phyloP scores from a whole-genome alignment of 1,284 basidiomycete genomes.

The Testicularia cyperi region DNA sequence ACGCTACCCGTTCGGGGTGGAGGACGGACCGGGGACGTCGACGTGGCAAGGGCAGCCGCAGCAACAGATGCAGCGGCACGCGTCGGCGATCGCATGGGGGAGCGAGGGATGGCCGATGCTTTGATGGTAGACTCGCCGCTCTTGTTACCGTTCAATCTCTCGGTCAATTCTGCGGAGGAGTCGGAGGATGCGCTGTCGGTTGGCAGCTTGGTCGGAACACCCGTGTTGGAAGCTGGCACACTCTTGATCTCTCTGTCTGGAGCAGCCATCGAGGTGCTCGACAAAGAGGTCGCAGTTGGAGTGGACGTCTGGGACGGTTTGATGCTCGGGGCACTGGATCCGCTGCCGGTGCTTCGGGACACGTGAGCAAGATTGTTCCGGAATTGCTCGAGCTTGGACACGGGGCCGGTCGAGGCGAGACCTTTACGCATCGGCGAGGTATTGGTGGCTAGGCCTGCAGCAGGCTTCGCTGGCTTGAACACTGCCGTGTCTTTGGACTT shows the following conservation, averaged over 20 bases:
- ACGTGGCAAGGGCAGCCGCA: no score
- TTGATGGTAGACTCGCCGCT: slow-evolving; percentile 38
- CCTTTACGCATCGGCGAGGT: slow-evolving; percentile 14
- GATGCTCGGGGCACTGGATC: slow-evolving; percentile 8
- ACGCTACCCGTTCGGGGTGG: slow-evolving; percentile 30
- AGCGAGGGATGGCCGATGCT: slow-evolving; percentile 32
- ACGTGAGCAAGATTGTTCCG: slow-evolving; percentile 37
- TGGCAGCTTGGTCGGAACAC: background rate
- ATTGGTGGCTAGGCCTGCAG: slow-evolving; percentile 3
- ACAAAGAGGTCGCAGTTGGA: background rate
- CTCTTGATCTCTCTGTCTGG: background rate
- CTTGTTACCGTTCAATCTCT: slow-evolving; percentile 15
- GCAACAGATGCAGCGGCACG: slow-evolving; percentile 11
- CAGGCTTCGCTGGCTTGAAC: slow-evolving; percentile 14
- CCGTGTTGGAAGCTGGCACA: background rate
- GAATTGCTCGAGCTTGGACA: slow-evolving; percentile 36
- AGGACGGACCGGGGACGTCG: slow-evolving; percentile 17
- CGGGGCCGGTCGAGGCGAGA: slow-evolving; percentile 13
- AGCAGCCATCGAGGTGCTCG: no score
- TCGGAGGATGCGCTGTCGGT: slow-evolving; percentile 13
- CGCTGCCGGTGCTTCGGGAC: slow-evolving; percentile 22
- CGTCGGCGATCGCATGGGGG: slow-evolving; percentile 28
- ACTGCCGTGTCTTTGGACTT: slow-evolving; percentile 26
- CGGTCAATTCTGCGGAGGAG: slow-evolving; percentile 21
- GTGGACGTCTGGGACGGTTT: slow-evolving; percentile 6